Conservation (phyloP, 371 early-diverging fungal species). For the Scutellospora calospora region DNA sequence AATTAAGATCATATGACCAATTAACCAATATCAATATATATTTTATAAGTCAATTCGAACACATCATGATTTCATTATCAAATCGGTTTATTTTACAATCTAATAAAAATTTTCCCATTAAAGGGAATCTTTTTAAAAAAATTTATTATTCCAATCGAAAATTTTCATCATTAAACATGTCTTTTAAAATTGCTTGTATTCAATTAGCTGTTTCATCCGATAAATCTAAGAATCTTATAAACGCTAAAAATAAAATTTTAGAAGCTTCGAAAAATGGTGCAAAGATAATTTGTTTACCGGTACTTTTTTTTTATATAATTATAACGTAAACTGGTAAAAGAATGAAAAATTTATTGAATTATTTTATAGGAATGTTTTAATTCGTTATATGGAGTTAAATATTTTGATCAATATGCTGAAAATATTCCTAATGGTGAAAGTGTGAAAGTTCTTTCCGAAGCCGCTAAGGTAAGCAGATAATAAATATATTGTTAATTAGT, state of each 20-base stretch:
- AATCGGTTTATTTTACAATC: no score
- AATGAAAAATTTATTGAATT: neutral
- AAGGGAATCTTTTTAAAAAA: no score
- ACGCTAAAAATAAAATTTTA: slow-evolving; percentile 78
- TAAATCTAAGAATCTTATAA: slow-evolving; percentile 81
- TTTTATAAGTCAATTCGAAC: no score
- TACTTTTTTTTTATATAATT: slow-evolving; percentile 46
- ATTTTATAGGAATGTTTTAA: slow-evolving; percentile 89
- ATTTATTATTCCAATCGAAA: no score
- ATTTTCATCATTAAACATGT: no score
- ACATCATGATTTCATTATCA: no score
- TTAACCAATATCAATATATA: no score
- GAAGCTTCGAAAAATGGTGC: slow-evolving; percentile 87
- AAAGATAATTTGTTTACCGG: slow-evolving; percentile 91
- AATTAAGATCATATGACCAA: no score
- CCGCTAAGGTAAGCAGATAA: slow-evolving; percentile 71
- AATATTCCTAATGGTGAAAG: slow-evolving; percentile 66
- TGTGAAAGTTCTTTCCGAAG: slow-evolving; percentile 71
- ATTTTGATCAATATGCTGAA: slow-evolving; percentile 86
- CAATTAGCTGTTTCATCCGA: slow-evolving; percentile 80
- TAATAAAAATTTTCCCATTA: no score
- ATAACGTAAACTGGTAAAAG: neutral
- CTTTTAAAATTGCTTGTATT: slow-evolving; percentile 75
- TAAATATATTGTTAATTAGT: neutral
- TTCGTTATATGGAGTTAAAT: slow-evolving; percentile 91